Conservation (phyloP, 2,329 filamentous ascomycete genomes). For the Hypoxylon sp. region DNA sequence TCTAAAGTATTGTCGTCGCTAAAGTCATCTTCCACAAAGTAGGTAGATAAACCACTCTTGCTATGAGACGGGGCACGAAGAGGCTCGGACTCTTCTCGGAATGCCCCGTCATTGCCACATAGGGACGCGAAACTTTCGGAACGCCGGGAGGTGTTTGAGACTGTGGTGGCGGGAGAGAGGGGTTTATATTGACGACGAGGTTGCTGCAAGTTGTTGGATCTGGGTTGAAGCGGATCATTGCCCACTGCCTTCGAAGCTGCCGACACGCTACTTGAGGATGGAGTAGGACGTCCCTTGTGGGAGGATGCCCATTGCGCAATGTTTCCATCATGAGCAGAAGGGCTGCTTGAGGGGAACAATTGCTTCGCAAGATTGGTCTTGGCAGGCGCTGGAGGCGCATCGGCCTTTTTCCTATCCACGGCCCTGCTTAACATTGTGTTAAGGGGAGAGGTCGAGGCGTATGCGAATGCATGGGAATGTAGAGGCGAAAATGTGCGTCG, state of each 20-base stretch:
- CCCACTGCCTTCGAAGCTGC: slow-evolving; percentile 59
- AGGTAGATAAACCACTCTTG: slow-evolving; percentile 60
- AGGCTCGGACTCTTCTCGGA: slow-evolving; percentile 60
- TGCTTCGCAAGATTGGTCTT: slow-evolving; percentile 63
- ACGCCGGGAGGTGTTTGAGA: slow-evolving; percentile 31
- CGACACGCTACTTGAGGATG: slow-evolving; percentile 55
- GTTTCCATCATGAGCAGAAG: slow-evolving; percentile 61
- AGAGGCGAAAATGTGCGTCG: slow-evolving; percentile 25
- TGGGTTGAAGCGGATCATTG: slow-evolving; percentile 54
- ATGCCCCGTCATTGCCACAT: slow-evolving; percentile 64
- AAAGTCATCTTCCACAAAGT: slow-evolving; percentile 86
- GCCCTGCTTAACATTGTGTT: slow-evolving; percentile 52
- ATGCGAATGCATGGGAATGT: slow-evolving; percentile 38
- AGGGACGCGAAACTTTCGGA: slow-evolving; percentile 59
- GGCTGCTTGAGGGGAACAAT: slow-evolving; percentile 71
- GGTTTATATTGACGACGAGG: slow-evolving; percentile 41
- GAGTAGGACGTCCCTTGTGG: slow-evolving; percentile 60
- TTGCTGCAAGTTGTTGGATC: slow-evolving; percentile 56
- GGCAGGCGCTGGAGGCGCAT: slow-evolving; percentile 51
- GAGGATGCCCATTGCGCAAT: slow-evolving; percentile 65
- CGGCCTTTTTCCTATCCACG: slow-evolving; percentile 57
- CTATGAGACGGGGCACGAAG: slow-evolving; percentile 51
- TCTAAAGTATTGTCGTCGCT: slow-evolving; percentile 86
- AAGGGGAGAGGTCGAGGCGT: slow-evolving; percentile 21
- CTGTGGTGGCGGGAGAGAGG: slow-evolving; percentile 30